Evolutionary conservation across 352 stramenopile genomes (phyloP).

Genomic region (Aphanomyces euteiches): DNA sequence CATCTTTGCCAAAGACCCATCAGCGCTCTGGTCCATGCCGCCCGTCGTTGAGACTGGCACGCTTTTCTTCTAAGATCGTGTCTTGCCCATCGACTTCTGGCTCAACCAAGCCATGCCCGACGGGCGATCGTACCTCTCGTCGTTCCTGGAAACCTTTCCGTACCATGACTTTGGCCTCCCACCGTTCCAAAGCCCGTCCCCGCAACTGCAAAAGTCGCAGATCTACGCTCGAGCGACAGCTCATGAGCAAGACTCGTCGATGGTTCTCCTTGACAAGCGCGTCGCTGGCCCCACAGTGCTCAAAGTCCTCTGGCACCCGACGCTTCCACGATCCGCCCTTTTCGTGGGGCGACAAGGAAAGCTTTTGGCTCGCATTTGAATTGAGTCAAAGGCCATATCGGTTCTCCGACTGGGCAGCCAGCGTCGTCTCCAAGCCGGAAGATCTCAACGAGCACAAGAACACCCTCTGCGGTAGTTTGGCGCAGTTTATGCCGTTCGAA

Average conservation of each 20-base stretch:
- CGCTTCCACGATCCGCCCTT: conserved; percentile 37
- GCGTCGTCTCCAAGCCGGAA: conserved; percentile 37
- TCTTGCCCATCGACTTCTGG: background rate
- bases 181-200: conserved; percentile 20
- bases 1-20: conserved; percentile 18
- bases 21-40: background rate
- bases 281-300: conserved; percentile 42
- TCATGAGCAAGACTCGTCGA: conserved; percentile 72
- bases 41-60: conserved; percentile 20
- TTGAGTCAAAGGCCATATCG: conserved; percentile 43
- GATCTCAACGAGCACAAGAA: conserved; percentile 37
- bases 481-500: conserved; percentile 15
- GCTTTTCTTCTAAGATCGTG: conserved; percentile 30
- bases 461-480: conserved; percentile 29
- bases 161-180: background rate
- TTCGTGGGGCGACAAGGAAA: conserved; percentile 44
- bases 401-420: conserved; percentile 49
- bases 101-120: background rate
- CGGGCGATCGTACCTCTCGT: background rate
- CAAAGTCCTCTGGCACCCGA: conserved; percentile 56
- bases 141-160: conserved; percentile 15
- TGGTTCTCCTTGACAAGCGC: conserved; percentile 62
- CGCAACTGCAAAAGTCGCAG: conserved; percentile 42
- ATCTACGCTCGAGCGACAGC: conserved; percentile 43
- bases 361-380: conserved; percentile 51